A percentile compares a stretch with the other conserved stretches of the same genome.
phyloP scores from a whole-genome alignment of 2,329 filamentous ascomycete species.

The Catunica adiposa region DNA sequence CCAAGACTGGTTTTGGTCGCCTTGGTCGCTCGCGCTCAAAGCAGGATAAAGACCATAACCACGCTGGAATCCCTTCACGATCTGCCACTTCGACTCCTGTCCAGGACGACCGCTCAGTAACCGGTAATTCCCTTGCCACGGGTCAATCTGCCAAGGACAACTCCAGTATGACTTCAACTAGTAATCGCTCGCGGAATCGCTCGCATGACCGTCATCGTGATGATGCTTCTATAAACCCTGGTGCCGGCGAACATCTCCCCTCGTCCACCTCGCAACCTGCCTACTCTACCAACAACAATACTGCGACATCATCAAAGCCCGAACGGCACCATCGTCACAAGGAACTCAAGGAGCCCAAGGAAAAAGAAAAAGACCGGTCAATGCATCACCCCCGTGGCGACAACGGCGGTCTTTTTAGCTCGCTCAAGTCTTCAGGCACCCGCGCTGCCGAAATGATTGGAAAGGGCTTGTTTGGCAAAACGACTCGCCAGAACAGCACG shows the following conservation, averaged over 20 bases:
- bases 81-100: constrained; percentile 9
- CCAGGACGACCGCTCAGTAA: constrained; percentile 13
- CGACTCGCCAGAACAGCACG: constrained; percentile 53
- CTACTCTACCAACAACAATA: background rate
- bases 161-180: constrained; percentile 1
- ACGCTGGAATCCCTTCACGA: constrained; percentile 4
- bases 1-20: constrained; percentile 35
- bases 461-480: constrained; percentile 69
- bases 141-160: constrained; percentile 3
- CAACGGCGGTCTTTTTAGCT: constrained; percentile 43
- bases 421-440: constrained; percentile 53
- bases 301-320: background rate
- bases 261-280: background rate
- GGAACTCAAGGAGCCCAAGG: constrained; percentile 2
- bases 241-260: constrained; percentile 6
- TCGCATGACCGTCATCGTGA: constrained; percentile 52
- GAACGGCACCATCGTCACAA: constrained; percentile 3
- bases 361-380: constrained; percentile 14
- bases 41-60: constrained; percentile 30
- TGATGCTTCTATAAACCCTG: constrained; percentile 12
- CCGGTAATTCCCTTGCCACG: constrained; percentile 2
- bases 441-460: constrained; percentile 67
- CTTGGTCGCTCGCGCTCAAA: constrained; percentile 36
- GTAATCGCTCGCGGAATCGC: constrained; percentile 46
- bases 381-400: constrained; percentile 30